Evolutionary conservation across 177 flowering plant species (phyloP).

Genomic region (Vitis hybrid): DNA sequence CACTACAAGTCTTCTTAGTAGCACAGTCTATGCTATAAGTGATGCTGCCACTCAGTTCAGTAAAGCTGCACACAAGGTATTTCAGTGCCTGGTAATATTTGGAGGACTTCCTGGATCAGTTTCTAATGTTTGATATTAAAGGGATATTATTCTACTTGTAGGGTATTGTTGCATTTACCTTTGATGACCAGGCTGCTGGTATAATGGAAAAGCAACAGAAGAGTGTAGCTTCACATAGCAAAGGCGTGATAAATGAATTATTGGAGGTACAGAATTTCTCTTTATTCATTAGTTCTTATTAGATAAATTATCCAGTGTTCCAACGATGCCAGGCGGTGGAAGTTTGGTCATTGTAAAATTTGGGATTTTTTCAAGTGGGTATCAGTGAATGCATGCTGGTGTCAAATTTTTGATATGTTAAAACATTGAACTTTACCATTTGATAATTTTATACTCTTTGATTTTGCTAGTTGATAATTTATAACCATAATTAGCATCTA

Average conservation of each 20-base stretch:
- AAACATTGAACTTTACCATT: too few relatives aligned
- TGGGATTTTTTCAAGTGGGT: neutral
- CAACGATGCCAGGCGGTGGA: too few relatives aligned
- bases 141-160: conserved; percentile 27
- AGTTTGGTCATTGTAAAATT: neutral
- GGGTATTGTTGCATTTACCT: conserved; percentile 94
- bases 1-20: conserved; percentile 86
- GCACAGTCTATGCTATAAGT: conserved; percentile 89
- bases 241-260: conserved; percentile 84
- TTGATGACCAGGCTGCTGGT: conserved; percentile 67
- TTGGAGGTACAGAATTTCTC: conserved; percentile 64
- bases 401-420: too few relatives aligned
- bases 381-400: too few relatives aligned
- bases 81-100: conserved; percentile 5
- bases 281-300: neutral
- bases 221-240: conserved; percentile 59
- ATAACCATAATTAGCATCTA: too few relatives aligned
- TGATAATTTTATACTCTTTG: too few relatives aligned
- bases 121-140: conserved; percentile 1
- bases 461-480: too few relatives aligned
- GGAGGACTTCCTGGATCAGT: neutral
- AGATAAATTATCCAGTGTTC: neutral
- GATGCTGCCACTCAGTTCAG: conserved; percentile 96
- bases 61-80: conserved; percentile 95
- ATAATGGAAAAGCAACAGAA: conserved; percentile 59